phyloP scores from a whole-genome alignment of 139 green algal species.

The Chlorella sp. region DNA sequence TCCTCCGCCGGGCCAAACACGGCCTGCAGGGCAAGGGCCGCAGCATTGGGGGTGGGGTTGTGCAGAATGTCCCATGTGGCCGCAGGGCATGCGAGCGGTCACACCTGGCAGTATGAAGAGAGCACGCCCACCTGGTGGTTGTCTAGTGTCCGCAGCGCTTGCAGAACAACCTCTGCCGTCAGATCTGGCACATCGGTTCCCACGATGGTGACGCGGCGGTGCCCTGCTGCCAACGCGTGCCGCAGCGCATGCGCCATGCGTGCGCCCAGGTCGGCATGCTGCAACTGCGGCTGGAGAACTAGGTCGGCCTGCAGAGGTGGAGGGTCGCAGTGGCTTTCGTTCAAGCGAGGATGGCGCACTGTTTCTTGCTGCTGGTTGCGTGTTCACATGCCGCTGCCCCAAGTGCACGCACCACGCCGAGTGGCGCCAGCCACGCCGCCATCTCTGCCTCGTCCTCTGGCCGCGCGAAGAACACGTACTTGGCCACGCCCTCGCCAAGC shows the following conservation, averaged over 20 bases:
- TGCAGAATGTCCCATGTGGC: background rate
- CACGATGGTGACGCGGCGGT: conserved; percentile 54
- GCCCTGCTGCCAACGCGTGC: conserved; percentile 2
- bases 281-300: conserved; percentile 45
- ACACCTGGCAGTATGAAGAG: no score
- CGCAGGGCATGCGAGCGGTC: no score
- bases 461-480: conserved; percentile 52
- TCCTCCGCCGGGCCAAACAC: conserved; percentile 72
- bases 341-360: no score
- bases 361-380: background rate
- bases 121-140: background rate
- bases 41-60: background rate
- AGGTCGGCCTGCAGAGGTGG: background rate
- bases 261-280: conserved; percentile 52
- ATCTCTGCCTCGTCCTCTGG: conserved; percentile 45
- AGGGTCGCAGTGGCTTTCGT: no score
- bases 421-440: conserved; percentile 41
- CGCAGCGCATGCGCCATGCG: conserved; percentile 62
- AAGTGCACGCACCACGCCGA: background rate
- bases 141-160: conserved; percentile 12
- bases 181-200: conserved; percentile 79
- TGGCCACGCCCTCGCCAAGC: background rate
- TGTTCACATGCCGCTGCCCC: no score
- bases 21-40: conserved; percentile 32
- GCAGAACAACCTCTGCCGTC: conserved; percentile 28